These are phyloP conservation scores for Daldinia sp. DNA, from an alignment of 2,329 filamentous ascomycete species.

Conservation along the genomic window DNA sequence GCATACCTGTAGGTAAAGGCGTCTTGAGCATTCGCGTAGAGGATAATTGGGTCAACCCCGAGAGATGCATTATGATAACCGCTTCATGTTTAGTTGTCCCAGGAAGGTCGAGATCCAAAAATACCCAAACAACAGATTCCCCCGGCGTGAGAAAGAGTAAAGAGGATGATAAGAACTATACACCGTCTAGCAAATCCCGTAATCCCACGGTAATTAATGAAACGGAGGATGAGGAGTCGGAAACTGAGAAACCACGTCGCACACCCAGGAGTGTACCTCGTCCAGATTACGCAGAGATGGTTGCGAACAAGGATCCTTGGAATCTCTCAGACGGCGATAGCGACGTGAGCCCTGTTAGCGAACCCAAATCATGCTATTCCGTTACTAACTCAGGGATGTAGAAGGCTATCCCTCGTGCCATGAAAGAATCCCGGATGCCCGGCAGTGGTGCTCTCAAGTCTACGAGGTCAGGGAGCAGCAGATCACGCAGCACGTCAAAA, in stretches of 20 bases:
- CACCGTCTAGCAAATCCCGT: conserved; percentile 22
- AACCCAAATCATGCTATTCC: background rate
- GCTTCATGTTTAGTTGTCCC: conserved; percentile 37
- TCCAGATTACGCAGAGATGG: conserved; percentile 44
- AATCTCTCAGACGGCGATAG: conserved; percentile 34
- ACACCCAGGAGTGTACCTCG: conserved; percentile 38
- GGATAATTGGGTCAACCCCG: too few relatives aligned
- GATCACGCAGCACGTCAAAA: conserved; percentile 28
- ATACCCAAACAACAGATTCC: conserved; percentile 11
- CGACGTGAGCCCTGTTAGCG: conserved; percentile 29
- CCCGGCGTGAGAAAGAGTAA: conserved; percentile 23
- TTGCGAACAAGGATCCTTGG: conserved; percentile 42
- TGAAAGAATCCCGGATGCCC: conserved; percentile 25
- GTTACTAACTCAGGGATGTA: conserved; percentile 11
- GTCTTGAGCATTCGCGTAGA: background rate
- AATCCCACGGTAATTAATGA: conserved; percentile 15
- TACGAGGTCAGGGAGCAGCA: conserved; percentile 12
- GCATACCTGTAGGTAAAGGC: conserved; percentile 42
- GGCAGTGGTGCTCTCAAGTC: conserved; percentile 28
- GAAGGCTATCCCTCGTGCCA: conserved; percentile 27
- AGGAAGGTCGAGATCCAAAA: conserved; percentile 17
- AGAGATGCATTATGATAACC: background rate
- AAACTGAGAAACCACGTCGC: conserved; percentile 36
- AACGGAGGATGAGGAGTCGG: conserved; percentile 29
- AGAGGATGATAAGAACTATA: conserved; percentile 37